Evolutionary conservation across 345 rosid species (phyloP).

Genomic region (Luvunga scandens): DNA sequence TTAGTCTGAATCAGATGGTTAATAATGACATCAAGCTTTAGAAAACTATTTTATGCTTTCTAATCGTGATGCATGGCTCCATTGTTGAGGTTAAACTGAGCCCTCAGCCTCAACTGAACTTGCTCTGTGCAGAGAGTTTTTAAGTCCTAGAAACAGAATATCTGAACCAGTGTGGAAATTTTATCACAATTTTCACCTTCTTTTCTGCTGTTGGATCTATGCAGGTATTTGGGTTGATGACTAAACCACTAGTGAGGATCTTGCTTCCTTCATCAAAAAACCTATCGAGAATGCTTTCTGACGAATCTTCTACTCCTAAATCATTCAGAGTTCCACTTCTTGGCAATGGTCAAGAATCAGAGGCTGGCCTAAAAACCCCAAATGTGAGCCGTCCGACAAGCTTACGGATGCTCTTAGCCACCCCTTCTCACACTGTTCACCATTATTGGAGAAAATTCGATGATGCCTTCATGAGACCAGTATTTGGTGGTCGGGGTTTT

Average conservation of each 20-base stretch:
- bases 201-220: background rate
- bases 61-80: background rate
- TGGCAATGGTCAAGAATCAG: slow-evolving; percentile 34
- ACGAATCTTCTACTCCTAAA: slow-evolving; percentile 51
- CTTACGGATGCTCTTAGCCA: slow-evolving; percentile 51
- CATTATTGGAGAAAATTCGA: slow-evolving; percentile 82
- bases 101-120: background rate
- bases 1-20: background rate
- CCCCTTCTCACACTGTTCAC: slow-evolving; percentile 76
- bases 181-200: background rate
- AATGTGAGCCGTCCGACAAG: slow-evolving; percentile 31
- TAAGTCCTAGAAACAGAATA: background rate
- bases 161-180: background rate
- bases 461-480: slow-evolving; percentile 81
- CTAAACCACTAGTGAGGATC: slow-evolving; percentile 73
- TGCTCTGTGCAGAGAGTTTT: background rate
- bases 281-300: slow-evolving; percentile 43
- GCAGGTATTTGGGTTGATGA: slow-evolving; percentile 87
- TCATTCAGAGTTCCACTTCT: slow-evolving; percentile 64
- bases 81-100: background rate
- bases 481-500: slow-evolving; percentile 89
- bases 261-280: slow-evolving; percentile 62
- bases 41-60: background rate
- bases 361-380: slow-evolving; percentile 21
- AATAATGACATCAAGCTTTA: background rate